These are phyloP conservation scores for Paspalum notatum DNA, from an alignment of 176 grass and related monocot species.

Conservation along the genomic window DNA sequence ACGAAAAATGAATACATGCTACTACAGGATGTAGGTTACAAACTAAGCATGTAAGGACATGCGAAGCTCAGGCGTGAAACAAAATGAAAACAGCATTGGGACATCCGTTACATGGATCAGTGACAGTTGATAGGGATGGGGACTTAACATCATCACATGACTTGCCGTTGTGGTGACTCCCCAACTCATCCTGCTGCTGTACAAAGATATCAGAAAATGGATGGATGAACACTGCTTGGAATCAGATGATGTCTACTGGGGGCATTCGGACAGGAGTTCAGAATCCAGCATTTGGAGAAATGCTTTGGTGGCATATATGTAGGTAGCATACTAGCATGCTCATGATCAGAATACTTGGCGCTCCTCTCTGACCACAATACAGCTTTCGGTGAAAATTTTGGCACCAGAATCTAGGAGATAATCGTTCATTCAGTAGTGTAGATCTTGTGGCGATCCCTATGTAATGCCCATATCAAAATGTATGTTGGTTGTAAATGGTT, in stretches of 20 bases:
- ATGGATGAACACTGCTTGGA: conserved; percentile 52
- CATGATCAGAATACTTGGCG: conserved; percentile 29
- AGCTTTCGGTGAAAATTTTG: conserved; percentile 61
- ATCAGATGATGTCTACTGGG: conserved; percentile 31
- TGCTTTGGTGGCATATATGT: conserved; percentile 38
- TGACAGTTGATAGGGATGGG: background rate
- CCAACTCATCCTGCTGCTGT: background rate
- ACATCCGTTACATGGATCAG: conserved; percentile 33
- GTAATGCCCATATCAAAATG: conserved; percentile 53
- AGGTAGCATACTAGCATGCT: conserved; percentile 37
- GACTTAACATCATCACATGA: background rate
- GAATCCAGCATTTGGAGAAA: conserved; percentile 40
- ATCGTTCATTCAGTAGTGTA: conserved; percentile 44
- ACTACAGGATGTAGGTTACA: conserved; percentile 10
- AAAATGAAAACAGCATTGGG: conserved; percentile 30
- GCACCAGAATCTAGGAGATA: conserved; percentile 57
- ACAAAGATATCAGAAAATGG: conserved; percentile 36
- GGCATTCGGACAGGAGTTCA: conserved; percentile 31
- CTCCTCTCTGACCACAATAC: conserved; percentile 51
- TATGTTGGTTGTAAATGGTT: conserved; percentile 67
- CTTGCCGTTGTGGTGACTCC: background rate
- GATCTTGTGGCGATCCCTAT: conserved; percentile 35
- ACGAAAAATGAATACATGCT: conserved; percentile 19
- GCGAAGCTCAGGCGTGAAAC: conserved; percentile 7
- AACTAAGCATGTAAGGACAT: conserved; percentile 29